phyloP scores from a whole-genome alignment of 345 rosid genomes.

The Noccaea caerulescens region DNA sequence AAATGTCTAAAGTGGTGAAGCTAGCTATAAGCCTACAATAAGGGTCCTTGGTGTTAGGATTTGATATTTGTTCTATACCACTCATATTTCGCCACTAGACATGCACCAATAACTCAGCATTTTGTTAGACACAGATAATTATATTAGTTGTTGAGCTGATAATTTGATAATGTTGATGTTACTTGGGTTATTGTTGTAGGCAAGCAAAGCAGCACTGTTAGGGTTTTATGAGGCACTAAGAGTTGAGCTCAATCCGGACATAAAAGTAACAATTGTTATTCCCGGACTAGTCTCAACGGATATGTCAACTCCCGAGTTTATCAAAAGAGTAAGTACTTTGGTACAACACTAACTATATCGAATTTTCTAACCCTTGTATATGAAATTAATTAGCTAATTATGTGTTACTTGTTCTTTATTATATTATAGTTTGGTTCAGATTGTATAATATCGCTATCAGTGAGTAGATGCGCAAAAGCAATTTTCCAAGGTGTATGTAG shows the following conservation, averaged over 20 bases:
- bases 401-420: not conserved
- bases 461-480: conserved; percentile 1
- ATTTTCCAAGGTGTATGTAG: conserved; percentile 5
- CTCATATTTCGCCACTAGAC: no score
- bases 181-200: conserved; percentile 34
- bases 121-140: no score
- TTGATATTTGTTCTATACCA: no score
- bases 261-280: conserved; percentile 50
- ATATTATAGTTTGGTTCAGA: conserved; percentile 2
- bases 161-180: not conserved
- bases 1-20: no score
- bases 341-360: not conserved
- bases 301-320: conserved; percentile 19
- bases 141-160: no score
- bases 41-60: no score
- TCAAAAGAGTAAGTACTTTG: not conserved
- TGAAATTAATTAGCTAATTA: not conserved
- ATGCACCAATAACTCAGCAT: no score
- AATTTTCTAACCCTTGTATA: not conserved
- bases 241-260: conserved; percentile 47
- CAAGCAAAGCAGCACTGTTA: conserved; percentile 54
- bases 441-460: not conserved
- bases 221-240: conserved; percentile 52
- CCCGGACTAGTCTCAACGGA: conserved; percentile 47
- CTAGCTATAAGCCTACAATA: no score